Evolutionary conservation across 257 asterid species (phyloP), one percentile per base, ranked within the genome.

Genomic region (Linaria vulgaris): DNA sequence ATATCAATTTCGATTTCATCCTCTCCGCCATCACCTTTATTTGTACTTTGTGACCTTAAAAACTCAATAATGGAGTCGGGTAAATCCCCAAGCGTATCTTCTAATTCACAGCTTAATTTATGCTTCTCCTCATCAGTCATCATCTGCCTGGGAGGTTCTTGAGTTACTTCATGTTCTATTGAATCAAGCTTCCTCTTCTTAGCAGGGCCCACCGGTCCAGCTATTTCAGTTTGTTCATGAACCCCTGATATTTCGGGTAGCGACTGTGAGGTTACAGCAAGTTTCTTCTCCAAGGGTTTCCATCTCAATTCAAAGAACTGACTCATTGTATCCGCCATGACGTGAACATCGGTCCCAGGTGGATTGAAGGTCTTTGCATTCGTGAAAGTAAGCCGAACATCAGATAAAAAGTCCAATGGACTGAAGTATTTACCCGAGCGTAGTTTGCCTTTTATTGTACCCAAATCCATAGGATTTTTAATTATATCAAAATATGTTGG

Each of bases 381-480:
- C 63, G 85, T 71, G 73, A 92, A 92, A 39, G 94, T 85, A 61
- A 87, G 86, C 51, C 89, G 79, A 51, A 87, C 95, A 78, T 92
- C 99, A 68, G 84, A 86, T 41, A 74, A 74, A 73, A 89, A 85
- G 23, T 92, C 96, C 65, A 74, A 59, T 0, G 96, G 91, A 65
- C 77, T 73, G 0, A 78, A 69, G 73, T 82, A 89, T 70, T 66
- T 66, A 21, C 74, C 89, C 31, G 85, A 83, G 56, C 67, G 74
- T 56, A 92, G 81, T 68, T 82, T 89, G 65, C 69, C 69, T 79
- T 80, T 85, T 68, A 89, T 61, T 23, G 97, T 85, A 38, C 99
- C 95, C 78, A 92, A 72, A 79, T 92, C 97, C 97, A 89, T 89
- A 38, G 97, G 99, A 25, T 74, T 80, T 76, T 92, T 89, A 31